Percentiles rank a stretch among this genome's conserved stretches.
phyloP scores from a whole-genome alignment of 768 basidiomycete genomes.

The Rhizopogon roseolus region DNA sequence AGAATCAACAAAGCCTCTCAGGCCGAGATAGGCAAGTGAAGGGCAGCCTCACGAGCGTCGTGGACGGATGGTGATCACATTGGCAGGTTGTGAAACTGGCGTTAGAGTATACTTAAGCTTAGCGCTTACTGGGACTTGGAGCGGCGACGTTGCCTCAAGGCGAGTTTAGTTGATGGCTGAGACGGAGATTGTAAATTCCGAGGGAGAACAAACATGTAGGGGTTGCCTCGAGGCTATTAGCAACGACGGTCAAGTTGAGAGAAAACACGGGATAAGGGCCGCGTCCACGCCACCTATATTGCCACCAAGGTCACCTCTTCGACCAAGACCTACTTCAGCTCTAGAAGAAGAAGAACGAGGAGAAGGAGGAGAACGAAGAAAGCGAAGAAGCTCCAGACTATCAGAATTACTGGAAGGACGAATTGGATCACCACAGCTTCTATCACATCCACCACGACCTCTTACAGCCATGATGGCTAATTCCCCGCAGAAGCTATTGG shows the following conservation, averaged over 20 bases:
- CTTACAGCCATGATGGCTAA: background rate
- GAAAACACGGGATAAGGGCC: background rate
- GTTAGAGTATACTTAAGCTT: too few relatives aligned
- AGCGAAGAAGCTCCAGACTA: background rate
- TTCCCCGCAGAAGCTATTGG: constrained; percentile 4
- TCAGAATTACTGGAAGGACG: constrained; percentile 23
- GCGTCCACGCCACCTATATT: constrained; percentile 16
- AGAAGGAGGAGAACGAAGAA: background rate
- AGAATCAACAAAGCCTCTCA: too few relatives aligned
- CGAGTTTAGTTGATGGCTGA: too few relatives aligned
- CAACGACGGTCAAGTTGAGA: background rate
- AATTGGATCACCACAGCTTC: constrained; percentile 11
- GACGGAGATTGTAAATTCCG: too few relatives aligned
- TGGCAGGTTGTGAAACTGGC: background rate
- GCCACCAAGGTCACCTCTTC: constrained; percentile 27
- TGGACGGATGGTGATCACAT: background rate
- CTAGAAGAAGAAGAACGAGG: background rate
- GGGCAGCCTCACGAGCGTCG: background rate
- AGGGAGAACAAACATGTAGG: too few relatives aligned
- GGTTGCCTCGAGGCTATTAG: constrained; percentile 4
- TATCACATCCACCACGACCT: background rate
- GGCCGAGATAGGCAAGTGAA: constrained; percentile 1
- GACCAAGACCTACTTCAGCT: constrained; percentile 18
- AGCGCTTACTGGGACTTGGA: too few relatives aligned
- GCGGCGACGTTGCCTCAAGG: too few relatives aligned